phyloP scores from a whole-genome alignment of 2,329 filamentous ascomycete genomes.

The Cytospora paraplurivora region DNA sequence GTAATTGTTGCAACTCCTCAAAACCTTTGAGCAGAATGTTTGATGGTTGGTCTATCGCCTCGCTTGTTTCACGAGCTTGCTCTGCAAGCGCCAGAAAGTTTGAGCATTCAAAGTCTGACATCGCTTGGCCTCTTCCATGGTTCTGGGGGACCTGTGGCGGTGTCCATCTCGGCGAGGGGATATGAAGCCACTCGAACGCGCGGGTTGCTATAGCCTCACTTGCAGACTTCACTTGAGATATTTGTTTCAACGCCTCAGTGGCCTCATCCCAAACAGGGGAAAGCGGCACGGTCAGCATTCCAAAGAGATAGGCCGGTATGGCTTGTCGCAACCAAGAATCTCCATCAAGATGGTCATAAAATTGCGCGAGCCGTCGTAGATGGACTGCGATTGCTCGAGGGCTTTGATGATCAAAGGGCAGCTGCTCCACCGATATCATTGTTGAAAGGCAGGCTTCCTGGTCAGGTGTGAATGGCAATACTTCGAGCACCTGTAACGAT shows the following conservation, averaged over 20 bases:
- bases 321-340: conserved; percentile 69
- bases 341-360: conserved; percentile 61
- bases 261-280: conserved; percentile 87
- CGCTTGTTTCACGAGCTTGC: conserved; percentile 53
- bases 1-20: conserved; percentile 61
- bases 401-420: conserved; percentile 74
- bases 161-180: conserved; percentile 57
- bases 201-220: conserved; percentile 73
- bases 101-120: conserved; percentile 83
- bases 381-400: conserved; percentile 80
- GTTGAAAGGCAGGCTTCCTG: conserved; percentile 56
- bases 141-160: conserved; percentile 42
- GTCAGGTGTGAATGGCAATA: conserved; percentile 55
- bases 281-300: conserved; percentile 82
- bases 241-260: conserved; percentile 71
- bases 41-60: conserved; percentile 54
- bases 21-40: conserved; percentile 66
- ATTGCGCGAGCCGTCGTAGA: conserved; percentile 72
- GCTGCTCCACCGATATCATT: conserved; percentile 80
- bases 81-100: conserved; percentile 65
- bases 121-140: conserved; percentile 41
- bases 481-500: conserved; percentile 71
- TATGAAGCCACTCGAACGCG: conserved; percentile 76
- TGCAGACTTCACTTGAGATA: conserved; percentile 69
- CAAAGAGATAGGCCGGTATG: conserved; percentile 83